Evolutionary conservation across 108 stramenopile genomes (phyloP), one percentile per base, ranked within the genome.

Genomic region (Fragilaria radians): DNA sequence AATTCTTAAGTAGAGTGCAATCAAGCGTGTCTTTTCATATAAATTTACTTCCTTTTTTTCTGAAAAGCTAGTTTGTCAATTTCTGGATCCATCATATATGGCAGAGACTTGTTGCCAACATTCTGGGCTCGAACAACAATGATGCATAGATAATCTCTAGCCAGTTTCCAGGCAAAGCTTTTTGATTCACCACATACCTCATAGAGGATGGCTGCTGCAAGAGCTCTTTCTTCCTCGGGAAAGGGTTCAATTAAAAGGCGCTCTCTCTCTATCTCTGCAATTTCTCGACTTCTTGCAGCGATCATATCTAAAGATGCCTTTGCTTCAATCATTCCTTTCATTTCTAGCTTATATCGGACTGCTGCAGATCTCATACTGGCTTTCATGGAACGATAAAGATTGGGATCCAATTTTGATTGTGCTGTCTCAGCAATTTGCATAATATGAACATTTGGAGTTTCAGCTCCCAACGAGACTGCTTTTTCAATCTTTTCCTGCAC

Each of bases 181-280:
- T 52, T 50, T 17, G 49, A 52, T 27, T 26, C 22, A 52, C 22
- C 49, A 50, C 19, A 50, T 4, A 27, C 24, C 11, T 52, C 17
- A 26, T 52, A 52, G 3, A 52, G 52, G 3, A 52, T 26, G 27
- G 52, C 52, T 3, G 52, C 52, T 22, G 52, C 52, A 52, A 52
- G 26, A 7, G 5, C 26, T 26, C 11, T 52, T 1, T 52, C 24
- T 27, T 52, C 11, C 27, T 42, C 36, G 14, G 18, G 25, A 52
- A 26, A 3, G 18, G 22, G 18, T 18, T 52, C 52, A 22, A 7
- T 2, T 3, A 52, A 27, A 17, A 52, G 26, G 24, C 22, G 18
- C 26, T 23, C 24, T 52, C 52, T 3, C 27, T 52, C 24, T 26
- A 18, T 4, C 27, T 52, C 25, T 18, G 24, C 22, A 52, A 26